Percentiles rank a stretch among this genome's conserved stretches.
These are phyloP conservation scores for Xylaria sp. DNA, from an alignment of 2,329 filamentous ascomycete species.

Conservation along the genomic window DNA sequence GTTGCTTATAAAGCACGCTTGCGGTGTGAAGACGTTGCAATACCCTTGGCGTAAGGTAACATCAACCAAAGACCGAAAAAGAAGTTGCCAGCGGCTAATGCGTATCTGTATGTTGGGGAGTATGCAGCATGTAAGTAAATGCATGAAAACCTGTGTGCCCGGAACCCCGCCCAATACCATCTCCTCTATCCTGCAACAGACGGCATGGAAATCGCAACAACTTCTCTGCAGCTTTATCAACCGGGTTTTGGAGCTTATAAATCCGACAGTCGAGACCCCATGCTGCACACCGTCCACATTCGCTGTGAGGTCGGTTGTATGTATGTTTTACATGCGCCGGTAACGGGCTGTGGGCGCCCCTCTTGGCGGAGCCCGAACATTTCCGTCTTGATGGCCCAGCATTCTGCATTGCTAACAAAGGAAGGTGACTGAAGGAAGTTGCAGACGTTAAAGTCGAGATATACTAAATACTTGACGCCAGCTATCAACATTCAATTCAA, in stretches of 20 bases:
- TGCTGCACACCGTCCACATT: not conserved
- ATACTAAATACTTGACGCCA: slow-evolving; percentile 15
- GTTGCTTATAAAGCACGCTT: slow-evolving; percentile 29
- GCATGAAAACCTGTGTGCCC: not conserved
- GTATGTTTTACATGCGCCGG: slow-evolving; percentile 24
- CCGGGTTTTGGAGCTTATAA: slow-evolving; percentile 31
- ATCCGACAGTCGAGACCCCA: slow-evolving; percentile 5
- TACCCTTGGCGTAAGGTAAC: slow-evolving; percentile 25
- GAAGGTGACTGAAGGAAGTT: not conserved
- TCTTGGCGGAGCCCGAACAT: slow-evolving; percentile 14
- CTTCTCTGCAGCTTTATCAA: slow-evolving; percentile 19
- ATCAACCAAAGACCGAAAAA: slow-evolving; percentile 17
- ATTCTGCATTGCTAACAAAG: not conserved
- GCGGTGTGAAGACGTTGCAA: slow-evolving; percentile 27
- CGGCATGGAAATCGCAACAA: slow-evolving; percentile 16
- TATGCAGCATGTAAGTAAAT: slow-evolving; percentile 16
- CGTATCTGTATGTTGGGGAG: slow-evolving; percentile 23
- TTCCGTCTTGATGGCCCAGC: not conserved
- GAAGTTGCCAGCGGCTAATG: slow-evolving; percentile 5
- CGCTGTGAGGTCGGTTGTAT: too few species aligned
- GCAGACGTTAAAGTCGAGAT: not conserved
- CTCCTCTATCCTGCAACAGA: slow-evolving; percentile 9
- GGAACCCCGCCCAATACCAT: not conserved
- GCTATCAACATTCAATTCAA: not conserved
- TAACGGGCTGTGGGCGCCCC: slow-evolving; percentile 12